A percentile compares a stretch with the other conserved stretches of the same genome.
Evolutionary conservation across 1,284 basidiomycete species (phyloP).

Genomic region (Hortiboletus rubellus): DNA sequence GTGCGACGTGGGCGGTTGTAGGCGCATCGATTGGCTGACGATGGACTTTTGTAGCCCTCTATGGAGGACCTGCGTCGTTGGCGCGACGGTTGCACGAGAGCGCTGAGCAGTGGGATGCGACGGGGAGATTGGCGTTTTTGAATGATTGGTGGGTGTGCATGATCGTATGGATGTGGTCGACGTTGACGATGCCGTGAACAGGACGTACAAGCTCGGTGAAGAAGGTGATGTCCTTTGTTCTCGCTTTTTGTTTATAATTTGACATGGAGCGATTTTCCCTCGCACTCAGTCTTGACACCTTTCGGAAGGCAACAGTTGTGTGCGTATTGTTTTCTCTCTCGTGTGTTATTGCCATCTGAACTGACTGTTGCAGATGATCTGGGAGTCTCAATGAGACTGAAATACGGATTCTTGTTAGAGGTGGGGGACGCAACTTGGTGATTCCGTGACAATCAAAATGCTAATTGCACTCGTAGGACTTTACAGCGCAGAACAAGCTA

Average conservation of each 20-base stretch:
- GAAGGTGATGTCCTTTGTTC: conserved; percentile 48
- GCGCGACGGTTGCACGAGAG: conserved; percentile 56
- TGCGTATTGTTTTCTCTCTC: conserved; percentile 35
- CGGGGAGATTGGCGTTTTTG: conserved; percentile 67
- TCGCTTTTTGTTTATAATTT: background rate
- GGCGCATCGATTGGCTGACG: background rate
- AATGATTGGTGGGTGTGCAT: conserved; percentile 63
- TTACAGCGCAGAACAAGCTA: conserved; percentile 66
- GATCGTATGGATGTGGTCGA: background rate
- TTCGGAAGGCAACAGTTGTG: conserved; percentile 81
- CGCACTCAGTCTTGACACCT: conserved; percentile 64
- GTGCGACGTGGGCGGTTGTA: too few relatives aligned
- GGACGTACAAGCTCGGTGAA: conserved; percentile 80
- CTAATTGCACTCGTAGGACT: conserved; percentile 52
- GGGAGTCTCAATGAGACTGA: conserved; percentile 70
- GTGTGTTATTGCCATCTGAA: background rate
- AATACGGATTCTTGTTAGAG: conserved; percentile 79
- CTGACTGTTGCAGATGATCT: conserved; percentile 54
- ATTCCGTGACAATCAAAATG: background rate
- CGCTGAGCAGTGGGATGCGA: conserved; percentile 59
- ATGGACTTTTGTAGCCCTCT: conserved; percentile 45
- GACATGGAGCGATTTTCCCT: background rate
- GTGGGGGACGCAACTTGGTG: conserved; percentile 30
- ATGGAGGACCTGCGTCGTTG: conserved; percentile 67
- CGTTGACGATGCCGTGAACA: conserved; percentile 27